Evolutionary conservation across 2,329 filamentous ascomycete genomes (phyloP), one percentile per base, ranked within the genome.

Genomic region (Penicillium sp.): DNA sequence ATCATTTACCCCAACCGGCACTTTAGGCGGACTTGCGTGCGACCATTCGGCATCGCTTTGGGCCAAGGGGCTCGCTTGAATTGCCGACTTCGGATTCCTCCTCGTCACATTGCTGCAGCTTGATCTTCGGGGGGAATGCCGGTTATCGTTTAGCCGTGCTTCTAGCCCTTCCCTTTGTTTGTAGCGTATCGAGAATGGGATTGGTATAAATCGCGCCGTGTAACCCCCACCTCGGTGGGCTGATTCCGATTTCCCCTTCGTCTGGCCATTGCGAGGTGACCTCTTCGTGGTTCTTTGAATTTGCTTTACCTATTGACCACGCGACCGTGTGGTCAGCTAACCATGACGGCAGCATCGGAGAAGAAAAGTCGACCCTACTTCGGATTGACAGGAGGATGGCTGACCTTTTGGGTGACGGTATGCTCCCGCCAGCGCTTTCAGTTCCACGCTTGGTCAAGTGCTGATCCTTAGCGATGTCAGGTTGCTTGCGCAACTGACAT

Each of bases 401-500:
- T 49, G 18, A 46, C 44, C 4, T 46, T 46, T 33, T 49, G 46
- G 46, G 37, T 50, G 24, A 50, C 51, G 46, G 51, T 53, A 39
- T 37, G 29, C 7, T 7, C 37, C 29, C 7, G 20, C 4, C 17
- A 30, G 12, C 15, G 3, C 15, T 32, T 15, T 12, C 15, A 3
- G 15, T 12, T 33, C 6, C 30, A 2, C 8, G 26, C 26, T 24
- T 17, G 7, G 15, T 3, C 21, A 9, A 26, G 7, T 7, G 6
- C 36, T 40, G n/a, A 40, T 26, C 8, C 33, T 27, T 36, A 10
- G 27, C 27, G 13, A 30, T n/a, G 13, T 32, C 18, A 53, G 46
- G 51, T 53, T 24, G 52, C 48, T 12, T 54, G 52, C 13, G 52
- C 43, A 18, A 54, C 49, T 17, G 77, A 79, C 44, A 80, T 78